These are phyloP conservation scores for Talaromyces verruculosus DNA, from an alignment of 2,329 filamentous ascomycete genomes.

Conservation along the genomic window DNA sequence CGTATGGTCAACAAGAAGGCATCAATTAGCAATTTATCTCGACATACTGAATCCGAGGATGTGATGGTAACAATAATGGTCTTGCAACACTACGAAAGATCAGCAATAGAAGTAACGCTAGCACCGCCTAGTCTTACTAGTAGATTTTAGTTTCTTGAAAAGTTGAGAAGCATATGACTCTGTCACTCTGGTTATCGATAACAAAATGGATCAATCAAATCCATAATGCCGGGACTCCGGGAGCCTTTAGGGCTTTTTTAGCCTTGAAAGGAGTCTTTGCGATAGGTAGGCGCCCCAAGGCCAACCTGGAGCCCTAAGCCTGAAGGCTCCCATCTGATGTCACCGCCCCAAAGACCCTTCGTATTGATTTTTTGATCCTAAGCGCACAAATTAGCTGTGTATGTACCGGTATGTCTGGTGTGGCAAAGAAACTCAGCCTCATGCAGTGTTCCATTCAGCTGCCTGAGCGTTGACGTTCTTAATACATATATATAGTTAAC, in stretches of 20 bases:
- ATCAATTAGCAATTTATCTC: not conserved
- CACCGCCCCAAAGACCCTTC: not conserved
- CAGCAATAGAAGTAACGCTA: constrained; percentile 2
- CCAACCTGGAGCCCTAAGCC: no score
- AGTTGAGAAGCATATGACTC: not conserved
- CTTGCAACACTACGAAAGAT: not conserved
- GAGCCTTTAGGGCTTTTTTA: not conserved
- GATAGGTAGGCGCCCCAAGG: no score
- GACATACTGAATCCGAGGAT: not conserved
- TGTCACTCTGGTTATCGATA: not conserved
- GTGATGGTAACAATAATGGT: not conserved
- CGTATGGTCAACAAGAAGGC: not conserved
- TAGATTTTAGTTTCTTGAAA: not conserved
- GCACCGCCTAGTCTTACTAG: not conserved
- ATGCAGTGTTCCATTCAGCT: not conserved
- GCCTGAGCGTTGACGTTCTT: not conserved
- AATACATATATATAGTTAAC: not conserved
- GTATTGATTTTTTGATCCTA: not conserved
- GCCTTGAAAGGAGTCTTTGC: no score
- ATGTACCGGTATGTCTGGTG: not conserved
- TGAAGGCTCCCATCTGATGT: not conserved
- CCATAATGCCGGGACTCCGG: not conserved
- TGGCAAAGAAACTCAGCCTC: constrained; percentile 3
- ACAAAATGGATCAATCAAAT: not conserved
- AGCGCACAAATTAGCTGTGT: not conserved